Evolutionary conservation across 257 asterid genomes (phyloP).

Genomic region (Catharanthus roseus): DNA sequence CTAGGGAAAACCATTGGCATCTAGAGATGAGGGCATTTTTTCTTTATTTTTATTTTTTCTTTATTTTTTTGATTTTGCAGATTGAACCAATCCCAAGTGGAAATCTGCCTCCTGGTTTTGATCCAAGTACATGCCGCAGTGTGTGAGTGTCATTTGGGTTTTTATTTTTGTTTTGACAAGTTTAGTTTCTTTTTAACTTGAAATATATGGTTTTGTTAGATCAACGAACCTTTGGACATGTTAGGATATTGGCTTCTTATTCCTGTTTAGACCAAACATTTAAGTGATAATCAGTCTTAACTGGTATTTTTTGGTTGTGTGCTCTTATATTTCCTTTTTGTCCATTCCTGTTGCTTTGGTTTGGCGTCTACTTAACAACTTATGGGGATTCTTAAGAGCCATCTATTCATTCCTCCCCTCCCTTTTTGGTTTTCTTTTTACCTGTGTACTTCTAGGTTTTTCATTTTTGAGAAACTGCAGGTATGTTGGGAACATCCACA

Average conservation of each 20-base stretch:
- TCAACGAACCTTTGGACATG: not conserved
- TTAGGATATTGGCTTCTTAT: not conserved
- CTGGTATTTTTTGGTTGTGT: not conserved
- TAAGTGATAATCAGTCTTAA: not conserved
- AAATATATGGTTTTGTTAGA: conserved; percentile 3
- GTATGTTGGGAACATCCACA: conserved; percentile 82
- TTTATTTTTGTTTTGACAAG: not conserved
- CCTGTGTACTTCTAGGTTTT: conserved; percentile 23
- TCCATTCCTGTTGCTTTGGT: not conserved
- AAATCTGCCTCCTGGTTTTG: conserved; percentile 98
- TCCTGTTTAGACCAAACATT: not conserved
- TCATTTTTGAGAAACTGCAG: conserved; percentile 62
- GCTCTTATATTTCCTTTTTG: not conserved
- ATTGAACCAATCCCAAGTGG: conserved; percentile 97
- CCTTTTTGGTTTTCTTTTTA: conserved; percentile 19
- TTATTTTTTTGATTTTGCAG: conserved; percentile 52
- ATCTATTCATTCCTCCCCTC: conserved; percentile 1
- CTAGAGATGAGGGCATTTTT: conserved; percentile 11
- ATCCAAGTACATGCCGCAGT: conserved; percentile 96
- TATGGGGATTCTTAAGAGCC: conserved; percentile 6
- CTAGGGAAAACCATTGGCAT: conserved; percentile 1
- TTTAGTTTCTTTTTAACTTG: not conserved
- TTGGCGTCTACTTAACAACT: not conserved
- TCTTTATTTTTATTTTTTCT: conserved; percentile 21
- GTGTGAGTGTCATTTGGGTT: conserved; percentile 69